Percentiles rank a stretch among this genome's conserved stretches.
These are phyloP conservation scores for Myriosclerotinia duriaeana DNA, from an alignment of 2,329 filamentous ascomycete genomes.

Conservation along the genomic window DNA sequence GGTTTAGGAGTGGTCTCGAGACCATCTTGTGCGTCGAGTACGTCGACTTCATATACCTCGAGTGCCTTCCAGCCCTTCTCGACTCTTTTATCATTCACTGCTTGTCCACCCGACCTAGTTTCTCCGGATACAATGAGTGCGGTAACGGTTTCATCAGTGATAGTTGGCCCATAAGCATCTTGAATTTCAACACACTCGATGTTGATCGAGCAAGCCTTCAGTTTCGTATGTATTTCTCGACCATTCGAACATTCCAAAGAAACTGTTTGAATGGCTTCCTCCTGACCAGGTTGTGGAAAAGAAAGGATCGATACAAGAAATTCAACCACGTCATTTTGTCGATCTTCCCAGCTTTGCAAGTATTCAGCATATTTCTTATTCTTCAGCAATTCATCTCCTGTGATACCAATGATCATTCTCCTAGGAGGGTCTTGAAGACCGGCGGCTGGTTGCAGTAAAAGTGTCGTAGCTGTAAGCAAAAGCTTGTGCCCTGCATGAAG, in stretches of 20 bases:
- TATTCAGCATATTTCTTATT: constrained; percentile 86
- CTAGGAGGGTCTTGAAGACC: constrained; percentile 45
- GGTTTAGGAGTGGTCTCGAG: constrained; percentile 46
- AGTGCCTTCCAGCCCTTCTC: constrained; percentile 75
- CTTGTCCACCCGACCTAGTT: constrained; percentile 77
- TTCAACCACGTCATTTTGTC: constrained; percentile 65
- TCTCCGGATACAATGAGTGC: constrained; percentile 85
- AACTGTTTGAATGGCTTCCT: constrained; percentile 41
- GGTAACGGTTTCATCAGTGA: constrained; percentile 74
- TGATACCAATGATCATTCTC: constrained; percentile 78
- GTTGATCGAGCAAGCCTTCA: constrained; percentile 59
- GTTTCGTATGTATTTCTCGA: constrained; percentile 54
- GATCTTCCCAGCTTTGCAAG: constrained; percentile 75
- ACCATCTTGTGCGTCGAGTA: constrained; percentile 68
- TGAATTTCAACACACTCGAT: constrained; percentile 82
- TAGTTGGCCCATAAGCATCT: constrained; percentile 87
- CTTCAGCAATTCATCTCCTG: constrained; percentile 78
- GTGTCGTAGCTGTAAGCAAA: constrained; percentile 82
- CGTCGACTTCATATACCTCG: constrained; percentile 84
- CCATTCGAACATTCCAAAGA: constrained; percentile 44
- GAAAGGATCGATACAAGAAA: constrained; percentile 69
- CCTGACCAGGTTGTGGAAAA: constrained; percentile 43
- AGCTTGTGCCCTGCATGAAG: constrained; percentile 94
- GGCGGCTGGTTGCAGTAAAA: constrained; percentile 60
- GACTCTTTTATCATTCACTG: constrained; percentile 78